phyloP scores from a whole-genome alignment of 352 stramenopile species.

The Globisporangium nodosum region DNA sequence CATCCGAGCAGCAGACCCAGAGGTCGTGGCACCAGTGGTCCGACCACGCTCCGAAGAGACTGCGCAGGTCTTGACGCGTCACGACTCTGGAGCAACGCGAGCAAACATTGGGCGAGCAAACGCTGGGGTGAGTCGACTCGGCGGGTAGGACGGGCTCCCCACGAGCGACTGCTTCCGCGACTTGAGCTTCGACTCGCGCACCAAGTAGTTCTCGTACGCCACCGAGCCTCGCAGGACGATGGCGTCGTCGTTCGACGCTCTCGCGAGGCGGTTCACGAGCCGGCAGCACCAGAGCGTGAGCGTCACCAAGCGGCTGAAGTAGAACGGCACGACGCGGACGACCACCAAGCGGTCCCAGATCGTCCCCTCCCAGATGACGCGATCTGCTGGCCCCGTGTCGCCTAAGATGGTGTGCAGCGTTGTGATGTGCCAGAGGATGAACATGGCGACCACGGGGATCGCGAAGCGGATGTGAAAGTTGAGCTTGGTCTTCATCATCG shows the following conservation, averaged over 20 bases:
- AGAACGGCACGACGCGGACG: slow-evolving; percentile 16
- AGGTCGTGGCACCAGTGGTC: slow-evolving; percentile 11
- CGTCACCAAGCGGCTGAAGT: slow-evolving; percentile 17
- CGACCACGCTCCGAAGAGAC: slow-evolving; percentile 1
- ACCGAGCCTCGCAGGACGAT: slow-evolving; percentile 23
- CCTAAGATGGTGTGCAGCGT: slow-evolving; percentile 6
- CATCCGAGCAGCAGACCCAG: not conserved
- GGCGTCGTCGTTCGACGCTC: slow-evolving; percentile 12
- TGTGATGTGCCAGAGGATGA: slow-evolving; percentile 13
- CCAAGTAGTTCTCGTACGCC: slow-evolving; percentile 24
- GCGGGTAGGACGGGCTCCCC: not conserved
- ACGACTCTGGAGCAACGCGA: not conserved
- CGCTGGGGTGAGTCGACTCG: not conserved
- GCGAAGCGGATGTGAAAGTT: slow-evolving; percentile 17
- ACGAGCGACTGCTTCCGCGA: not conserved
- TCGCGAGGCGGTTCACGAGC: slow-evolving; percentile 7
- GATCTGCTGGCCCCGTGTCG: slow-evolving; percentile 8
- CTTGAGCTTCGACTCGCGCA: not conserved
- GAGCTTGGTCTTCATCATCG: slow-evolving; percentile 22
- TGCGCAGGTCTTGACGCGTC: not conserved
- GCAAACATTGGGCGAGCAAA: not conserved
- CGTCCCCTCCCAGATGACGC: slow-evolving; percentile 8
- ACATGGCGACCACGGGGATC: slow-evolving; percentile 12
- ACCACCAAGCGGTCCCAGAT: slow-evolving; percentile 6
- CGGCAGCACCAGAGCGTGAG: slow-evolving; percentile 12